These are phyloP conservation scores for Talaromyces sp. DNA, from an alignment of 2,329 filamentous ascomycete genomes.

Conservation along the genomic window DNA sequence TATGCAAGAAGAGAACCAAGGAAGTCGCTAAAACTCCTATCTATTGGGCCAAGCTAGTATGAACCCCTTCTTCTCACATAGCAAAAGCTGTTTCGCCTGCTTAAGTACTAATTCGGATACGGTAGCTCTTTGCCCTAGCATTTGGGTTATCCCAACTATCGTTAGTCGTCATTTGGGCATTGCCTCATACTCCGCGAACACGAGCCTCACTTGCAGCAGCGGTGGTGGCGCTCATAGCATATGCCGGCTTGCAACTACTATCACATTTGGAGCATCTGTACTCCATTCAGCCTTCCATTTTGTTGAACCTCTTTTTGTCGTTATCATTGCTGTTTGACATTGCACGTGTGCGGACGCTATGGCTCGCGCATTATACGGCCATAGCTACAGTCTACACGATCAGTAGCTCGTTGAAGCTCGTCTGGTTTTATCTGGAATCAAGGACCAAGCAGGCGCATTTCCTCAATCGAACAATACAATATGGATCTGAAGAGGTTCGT, in stretches of 20 bases:
- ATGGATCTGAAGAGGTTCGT: slow-evolving; percentile 6
- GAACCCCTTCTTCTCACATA: not conserved
- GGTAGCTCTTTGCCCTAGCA: not conserved
- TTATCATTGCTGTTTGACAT: slow-evolving; percentile 7
- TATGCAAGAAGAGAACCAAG: slow-evolving; percentile 1
- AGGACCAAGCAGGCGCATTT: slow-evolving; percentile 5
- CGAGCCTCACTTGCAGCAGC: not conserved
- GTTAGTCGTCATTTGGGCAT: not conserved
- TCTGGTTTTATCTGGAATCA: slow-evolving; percentile 9
- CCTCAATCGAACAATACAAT: slow-evolving; percentile 1
- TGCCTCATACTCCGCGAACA: slow-evolving; percentile 6
- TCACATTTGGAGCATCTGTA: slow-evolving; percentile 10
- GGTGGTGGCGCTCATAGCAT: slow-evolving; percentile 1
- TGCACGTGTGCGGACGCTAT: slow-evolving; percentile 6
- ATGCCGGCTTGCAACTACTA: not conserved
- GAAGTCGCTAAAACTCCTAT: not conserved
- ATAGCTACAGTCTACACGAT: slow-evolving; percentile 1
- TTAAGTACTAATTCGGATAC: not conserved
- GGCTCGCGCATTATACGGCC: not conserved
- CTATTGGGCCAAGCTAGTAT: slow-evolving; percentile 6
- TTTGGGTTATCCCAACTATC: not conserved
- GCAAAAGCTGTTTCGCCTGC: not conserved
- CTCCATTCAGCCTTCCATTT: slow-evolving; percentile 2
- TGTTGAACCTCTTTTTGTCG: slow-evolving; percentile 6
- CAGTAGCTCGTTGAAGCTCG: not conserved